Evolutionary conservation across 108 stramenopile species (phyloP).

Genomic region (Conticribra weissflogii): DNA sequence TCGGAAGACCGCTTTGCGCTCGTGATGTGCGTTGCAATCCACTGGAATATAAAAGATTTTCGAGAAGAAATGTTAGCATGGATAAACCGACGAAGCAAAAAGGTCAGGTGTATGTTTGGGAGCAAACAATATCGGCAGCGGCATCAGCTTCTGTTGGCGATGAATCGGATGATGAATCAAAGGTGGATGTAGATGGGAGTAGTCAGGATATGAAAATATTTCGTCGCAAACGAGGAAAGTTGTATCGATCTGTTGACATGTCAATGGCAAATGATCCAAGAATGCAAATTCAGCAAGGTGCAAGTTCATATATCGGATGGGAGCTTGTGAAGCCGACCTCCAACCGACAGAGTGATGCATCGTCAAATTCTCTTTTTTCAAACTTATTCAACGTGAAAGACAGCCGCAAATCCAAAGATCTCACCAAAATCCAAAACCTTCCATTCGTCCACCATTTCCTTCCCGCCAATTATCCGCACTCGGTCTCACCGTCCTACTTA

Average conservation of each 20-base stretch:
- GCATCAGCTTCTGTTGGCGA: neutral
- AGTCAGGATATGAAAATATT: neutral
- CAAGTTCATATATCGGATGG: constrained; percentile 17
- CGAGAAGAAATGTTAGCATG: no score
- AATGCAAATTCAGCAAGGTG: constrained; percentile 8
- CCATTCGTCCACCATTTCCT: constrained; percentile 69
- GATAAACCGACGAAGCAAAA: no score
- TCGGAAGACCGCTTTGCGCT: no score
- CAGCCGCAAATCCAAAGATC: constrained; percentile 3
- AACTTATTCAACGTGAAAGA: constrained; percentile 8
- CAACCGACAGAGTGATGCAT: neutral
- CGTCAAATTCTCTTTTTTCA: neutral
- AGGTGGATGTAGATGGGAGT: neutral
- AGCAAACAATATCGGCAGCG: constrained; percentile 2
- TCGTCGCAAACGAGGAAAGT: neutral
- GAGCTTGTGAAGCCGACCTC: constrained; percentile 12
- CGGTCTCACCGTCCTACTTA: constrained; percentile 75
- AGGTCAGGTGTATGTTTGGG: constrained; percentile 12
- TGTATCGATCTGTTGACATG: neutral
- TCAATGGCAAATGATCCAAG: neutral
- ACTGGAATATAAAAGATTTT: no score
- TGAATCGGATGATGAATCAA: neutral
- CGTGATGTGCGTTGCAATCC: no score
- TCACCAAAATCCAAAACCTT: constrained; percentile 28
- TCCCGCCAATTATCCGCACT: constrained; percentile 77